These are phyloP conservation scores for Candida sonorensis DNA, from an alignment of 805 yeast species.

Conservation along the genomic window DNA sequence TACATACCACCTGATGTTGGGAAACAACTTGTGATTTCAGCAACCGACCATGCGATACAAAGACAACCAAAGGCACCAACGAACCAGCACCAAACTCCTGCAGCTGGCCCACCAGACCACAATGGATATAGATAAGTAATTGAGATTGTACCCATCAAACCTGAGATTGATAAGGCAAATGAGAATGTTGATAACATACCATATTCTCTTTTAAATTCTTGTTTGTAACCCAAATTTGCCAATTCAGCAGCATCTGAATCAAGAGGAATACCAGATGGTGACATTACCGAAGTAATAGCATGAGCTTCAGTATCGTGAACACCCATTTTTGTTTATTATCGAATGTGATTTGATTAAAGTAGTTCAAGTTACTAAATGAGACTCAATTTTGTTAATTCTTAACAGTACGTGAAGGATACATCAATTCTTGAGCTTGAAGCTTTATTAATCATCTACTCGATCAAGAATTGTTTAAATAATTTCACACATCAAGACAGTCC, in stretches of 20 bases:
- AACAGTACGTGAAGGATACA: too few relatives aligned
- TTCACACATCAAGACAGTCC: too few relatives aligned
- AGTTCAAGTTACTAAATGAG: too few relatives aligned
- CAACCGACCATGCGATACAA: constrained; percentile 45
- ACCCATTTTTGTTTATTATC: constrained; percentile 4
- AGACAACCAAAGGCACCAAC: constrained; percentile 47
- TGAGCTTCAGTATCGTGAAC: constrained; percentile 14
- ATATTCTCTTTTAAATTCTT: constrained; percentile 52
- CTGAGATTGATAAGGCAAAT: constrained; percentile 59
- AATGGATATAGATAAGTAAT: constrained; percentile 44
- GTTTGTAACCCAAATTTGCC: constrained; percentile 50
- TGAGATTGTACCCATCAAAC: constrained; percentile 56
- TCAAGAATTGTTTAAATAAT: too few relatives aligned
- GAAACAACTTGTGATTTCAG: constrained; percentile 42
- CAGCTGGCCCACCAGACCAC: constrained; percentile 54
- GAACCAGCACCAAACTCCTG: constrained; percentile 59
- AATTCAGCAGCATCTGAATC: constrained; percentile 28
- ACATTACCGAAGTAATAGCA: constrained; percentile 9
- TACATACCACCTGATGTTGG: constrained; percentile 52
- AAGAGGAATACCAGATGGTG: constrained; percentile 16
- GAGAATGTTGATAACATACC: constrained; percentile 57
- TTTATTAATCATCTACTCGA: too few relatives aligned
- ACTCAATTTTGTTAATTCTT: too few relatives aligned
- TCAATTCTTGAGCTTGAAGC: too few relatives aligned
- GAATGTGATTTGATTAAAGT: too few relatives aligned